Evolutionary conservation across 768 basidiomycete species (phyloP).

Genomic region (Lanmaoa pseudosensibilis): DNA sequence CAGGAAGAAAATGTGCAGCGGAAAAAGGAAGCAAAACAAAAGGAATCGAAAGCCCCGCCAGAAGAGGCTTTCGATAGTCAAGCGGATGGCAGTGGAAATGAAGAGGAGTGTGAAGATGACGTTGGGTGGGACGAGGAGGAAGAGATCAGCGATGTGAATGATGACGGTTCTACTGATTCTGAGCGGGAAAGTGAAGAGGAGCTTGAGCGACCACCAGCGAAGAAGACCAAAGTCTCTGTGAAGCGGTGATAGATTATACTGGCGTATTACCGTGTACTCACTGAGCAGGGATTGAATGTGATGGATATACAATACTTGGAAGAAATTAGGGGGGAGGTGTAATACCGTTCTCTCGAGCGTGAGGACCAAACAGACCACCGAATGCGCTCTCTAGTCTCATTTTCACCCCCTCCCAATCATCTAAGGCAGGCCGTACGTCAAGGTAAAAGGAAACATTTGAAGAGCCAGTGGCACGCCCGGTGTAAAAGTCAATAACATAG

Average conservation of each 20-base stretch:
- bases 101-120: conserved; percentile 37
- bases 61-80: conserved; percentile 40
- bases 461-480: conserved; percentile 58
- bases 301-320: conserved; percentile 12
- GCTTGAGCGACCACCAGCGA: conserved; percentile 47
- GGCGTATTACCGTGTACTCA: conserved; percentile 16
- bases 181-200: conserved; percentile 51
- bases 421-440: conserved; percentile 91
- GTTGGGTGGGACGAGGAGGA: conserved; percentile 60
- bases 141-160: conserved; percentile 59
- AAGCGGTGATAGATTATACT: conserved; percentile 39
- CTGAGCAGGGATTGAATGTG: neutral
- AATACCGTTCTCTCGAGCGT: conserved; percentile 19
- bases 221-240: conserved; percentile 53
- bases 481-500: conserved; percentile 99
- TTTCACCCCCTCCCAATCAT: conserved; percentile 90
- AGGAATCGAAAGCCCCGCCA: conserved; percentile 24
- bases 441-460: conserved; percentile 82
- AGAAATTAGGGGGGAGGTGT: conserved; percentile 15
- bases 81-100: conserved; percentile 44
- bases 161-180: conserved; percentile 40
- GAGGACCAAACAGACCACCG: conserved; percentile 34
- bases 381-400: conserved; percentile 72
- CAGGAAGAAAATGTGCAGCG: conserved; percentile 89
- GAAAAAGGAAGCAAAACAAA: conserved; percentile 57